These are phyloP conservation scores for Fonsecaea multimorphosa DNA, from an alignment of 2,329 filamentous ascomycete species.

Conservation along the genomic window DNA sequence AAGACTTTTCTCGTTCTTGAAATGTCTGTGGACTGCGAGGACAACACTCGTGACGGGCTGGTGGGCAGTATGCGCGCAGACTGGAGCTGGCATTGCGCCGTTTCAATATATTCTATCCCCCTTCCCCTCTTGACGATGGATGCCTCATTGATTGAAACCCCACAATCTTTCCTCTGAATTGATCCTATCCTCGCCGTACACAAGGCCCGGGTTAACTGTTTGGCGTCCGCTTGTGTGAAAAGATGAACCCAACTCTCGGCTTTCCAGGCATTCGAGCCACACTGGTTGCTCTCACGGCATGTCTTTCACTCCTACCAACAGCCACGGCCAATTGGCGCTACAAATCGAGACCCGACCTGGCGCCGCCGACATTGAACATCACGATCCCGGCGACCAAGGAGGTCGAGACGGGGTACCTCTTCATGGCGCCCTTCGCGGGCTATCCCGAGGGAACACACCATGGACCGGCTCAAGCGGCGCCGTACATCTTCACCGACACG, in stretches of 20 bases:
- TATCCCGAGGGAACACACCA: conserved; percentile 27
- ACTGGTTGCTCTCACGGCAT: conserved; percentile 9
- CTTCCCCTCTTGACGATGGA: neutral
- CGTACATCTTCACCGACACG: conserved; percentile 29
- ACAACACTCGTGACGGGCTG: neutral
- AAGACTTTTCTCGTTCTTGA: neutral
- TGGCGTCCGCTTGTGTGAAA: neutral
- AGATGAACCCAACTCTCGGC: conserved; percentile 3
- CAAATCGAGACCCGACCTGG: conserved; percentile 56
- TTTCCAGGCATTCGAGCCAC: conserved; percentile 9
- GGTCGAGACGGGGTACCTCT: conserved; percentile 49
- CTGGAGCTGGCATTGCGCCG: neutral
- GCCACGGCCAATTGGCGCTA: conserved; percentile 54
- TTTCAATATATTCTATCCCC: neutral
- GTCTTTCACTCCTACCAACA: conserved; percentile 31
- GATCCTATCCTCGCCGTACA: no score
- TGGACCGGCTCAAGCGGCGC: conserved; percentile 23
- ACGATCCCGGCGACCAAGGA: conserved; percentile 29
- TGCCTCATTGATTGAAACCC: neutral
- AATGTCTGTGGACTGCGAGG: neutral
- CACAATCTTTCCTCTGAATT: neutral
- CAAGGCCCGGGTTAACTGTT: no score
- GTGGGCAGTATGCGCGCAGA: neutral
- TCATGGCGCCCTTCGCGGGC: conserved; percentile 43
- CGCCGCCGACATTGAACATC: conserved; percentile 54